Evolutionary conservation across 2,329 filamentous ascomycete species (phyloP).

Genomic region (Fusarium guadeloupense): DNA sequence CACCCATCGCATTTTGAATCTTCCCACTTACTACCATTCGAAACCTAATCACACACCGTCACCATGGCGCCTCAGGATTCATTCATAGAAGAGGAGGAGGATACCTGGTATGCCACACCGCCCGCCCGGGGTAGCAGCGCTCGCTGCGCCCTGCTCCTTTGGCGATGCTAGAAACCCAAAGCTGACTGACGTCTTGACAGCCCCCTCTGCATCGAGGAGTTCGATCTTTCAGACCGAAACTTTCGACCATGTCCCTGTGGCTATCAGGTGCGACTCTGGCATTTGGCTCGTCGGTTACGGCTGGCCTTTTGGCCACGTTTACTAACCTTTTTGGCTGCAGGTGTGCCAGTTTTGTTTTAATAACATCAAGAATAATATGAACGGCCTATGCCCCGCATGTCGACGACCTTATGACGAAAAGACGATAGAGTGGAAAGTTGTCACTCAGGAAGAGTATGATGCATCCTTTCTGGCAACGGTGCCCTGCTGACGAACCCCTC

Average conservation of each 20-base stretch:
- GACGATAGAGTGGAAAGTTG: conserved; percentile 95
- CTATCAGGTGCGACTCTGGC: conserved; percentile 79
- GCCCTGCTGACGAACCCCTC: conserved; percentile 33
- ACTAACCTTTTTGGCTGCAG: conserved; percentile 57
- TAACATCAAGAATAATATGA: conserved; percentile 98
- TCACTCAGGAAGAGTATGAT: conserved; percentile 91
- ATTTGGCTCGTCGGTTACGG: not conserved
- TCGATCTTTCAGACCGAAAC: conserved; percentile 96
- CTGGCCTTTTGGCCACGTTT: conserved; percentile 30
- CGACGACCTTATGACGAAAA: conserved; percentile 95
- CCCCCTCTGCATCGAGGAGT: conserved; percentile 98
- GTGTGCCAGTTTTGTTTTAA: conserved; percentile 99
- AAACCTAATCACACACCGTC: conserved; percentile 38
- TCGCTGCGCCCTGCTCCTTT: conserved; percentile 31
- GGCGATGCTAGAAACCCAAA: conserved; percentile 35
- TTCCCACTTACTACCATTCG: conserved; percentile 29
- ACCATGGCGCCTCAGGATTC: conserved; percentile 74
- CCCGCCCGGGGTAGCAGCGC: conserved; percentile 12
- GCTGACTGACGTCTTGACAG: conserved; percentile 59
- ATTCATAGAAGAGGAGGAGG: conserved; percentile 77
- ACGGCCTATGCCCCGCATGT: conserved; percentile 96
- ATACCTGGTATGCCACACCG: conserved; percentile 66
- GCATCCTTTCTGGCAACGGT: not conserved
- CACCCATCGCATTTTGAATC: conserved; percentile 31
- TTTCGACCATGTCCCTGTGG: conserved; percentile 97